A percentile compares a stretch with the other conserved stretches of the same genome.
These are phyloP conservation scores for Fusarium acutatum DNA, from an alignment of 2,329 filamentous ascomycete genomes.

Conservation along the genomic window DNA sequence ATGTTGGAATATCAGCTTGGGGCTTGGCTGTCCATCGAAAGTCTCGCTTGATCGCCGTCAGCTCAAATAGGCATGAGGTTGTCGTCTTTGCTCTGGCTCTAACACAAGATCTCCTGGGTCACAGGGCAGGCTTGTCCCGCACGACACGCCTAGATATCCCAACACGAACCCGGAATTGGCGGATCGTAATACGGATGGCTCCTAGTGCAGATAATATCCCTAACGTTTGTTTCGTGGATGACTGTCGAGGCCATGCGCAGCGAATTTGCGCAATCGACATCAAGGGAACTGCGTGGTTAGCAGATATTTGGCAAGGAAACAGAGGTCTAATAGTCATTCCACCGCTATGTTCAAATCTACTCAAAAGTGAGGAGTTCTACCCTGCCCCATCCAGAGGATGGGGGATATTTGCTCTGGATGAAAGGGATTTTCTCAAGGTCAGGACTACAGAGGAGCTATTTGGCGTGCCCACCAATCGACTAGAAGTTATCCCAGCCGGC, in stretches of 20 bases:
- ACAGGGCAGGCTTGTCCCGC: background rate
- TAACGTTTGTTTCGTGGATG: slow-evolving; percentile 60
- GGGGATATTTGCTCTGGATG: slow-evolving; percentile 58
- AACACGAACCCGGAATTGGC: slow-evolving; percentile 57
- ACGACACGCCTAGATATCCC: background rate
- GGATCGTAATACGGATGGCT: slow-evolving; percentile 57
- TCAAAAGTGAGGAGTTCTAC: slow-evolving; percentile 45
- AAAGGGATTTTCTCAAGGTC: slow-evolving; percentile 53
- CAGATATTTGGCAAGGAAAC: slow-evolving; percentile 59
- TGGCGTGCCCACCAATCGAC: slow-evolving; percentile 37
- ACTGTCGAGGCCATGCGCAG: slow-evolving; percentile 56
- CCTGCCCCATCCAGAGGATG: slow-evolving; percentile 52
- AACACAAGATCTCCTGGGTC: slow-evolving; percentile 10
- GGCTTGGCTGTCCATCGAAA: slow-evolving; percentile 82
- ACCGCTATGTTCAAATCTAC: slow-evolving; percentile 21
- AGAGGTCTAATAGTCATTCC: slow-evolving; percentile 42
- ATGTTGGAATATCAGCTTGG: slow-evolving; percentile 85
- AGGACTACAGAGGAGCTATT: slow-evolving; percentile 46
- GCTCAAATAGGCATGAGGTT: slow-evolving; percentile 72
- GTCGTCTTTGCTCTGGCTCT: slow-evolving; percentile 62
- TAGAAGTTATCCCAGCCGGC: slow-evolving; percentile 29
- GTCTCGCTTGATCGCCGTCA: slow-evolving; percentile 86
- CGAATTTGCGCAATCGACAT: slow-evolving; percentile 63
- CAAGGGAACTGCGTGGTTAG: slow-evolving; percentile 56
- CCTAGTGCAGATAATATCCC: slow-evolving; percentile 58